phyloP scores from a whole-genome alignment of 306 rosid genomes.

The Lathyrus oleraceus region DNA sequence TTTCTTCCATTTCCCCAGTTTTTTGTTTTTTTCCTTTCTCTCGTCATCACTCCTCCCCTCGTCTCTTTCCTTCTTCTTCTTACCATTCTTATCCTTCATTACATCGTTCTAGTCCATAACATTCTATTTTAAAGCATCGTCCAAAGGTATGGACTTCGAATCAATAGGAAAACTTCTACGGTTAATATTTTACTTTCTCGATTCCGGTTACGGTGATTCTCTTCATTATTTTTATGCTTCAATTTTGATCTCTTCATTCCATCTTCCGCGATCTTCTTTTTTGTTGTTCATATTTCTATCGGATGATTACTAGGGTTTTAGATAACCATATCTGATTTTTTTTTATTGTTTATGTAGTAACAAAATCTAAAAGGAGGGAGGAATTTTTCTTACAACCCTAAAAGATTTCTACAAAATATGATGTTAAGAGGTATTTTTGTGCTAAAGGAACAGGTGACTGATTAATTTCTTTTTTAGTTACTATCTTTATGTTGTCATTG shows the following conservation, averaged over 20 bases:
- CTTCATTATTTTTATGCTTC: too few relatives aligned
- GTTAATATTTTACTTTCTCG: background rate
- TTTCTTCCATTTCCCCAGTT: too few relatives aligned
- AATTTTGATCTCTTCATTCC: background rate
- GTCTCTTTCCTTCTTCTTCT: too few relatives aligned
- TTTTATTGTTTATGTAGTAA: slow-evolving; percentile 17
- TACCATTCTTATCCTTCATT: too few relatives aligned
- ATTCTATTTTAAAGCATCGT: too few relatives aligned
- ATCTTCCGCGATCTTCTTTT: background rate
- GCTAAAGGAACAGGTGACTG: slow-evolving; percentile 90
- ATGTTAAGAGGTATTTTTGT: slow-evolving; percentile 49
- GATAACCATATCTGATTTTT: background rate
- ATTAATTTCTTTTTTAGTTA: slow-evolving; percentile 16
- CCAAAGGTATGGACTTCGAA: too few relatives aligned
- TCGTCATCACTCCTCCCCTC: too few relatives aligned
- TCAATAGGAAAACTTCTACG: too few relatives aligned
- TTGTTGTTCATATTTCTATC: background rate
- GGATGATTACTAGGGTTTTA: slow-evolving; percentile 35
- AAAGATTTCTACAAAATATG: too few relatives aligned
- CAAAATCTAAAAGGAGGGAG: slow-evolving; percentile 32
- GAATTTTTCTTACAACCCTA: too few relatives aligned
- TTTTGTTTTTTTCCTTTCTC: too few relatives aligned
- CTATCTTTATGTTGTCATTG: slow-evolving; percentile 28
- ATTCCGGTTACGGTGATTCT: background rate
- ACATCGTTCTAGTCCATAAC: too few relatives aligned